A percentile compares a stretch with the other conserved stretches of the same genome.
Evolutionary conservation across 1,139 yeast genomes (phyloP).

Genomic region (Pneumocystis carinii): DNA sequence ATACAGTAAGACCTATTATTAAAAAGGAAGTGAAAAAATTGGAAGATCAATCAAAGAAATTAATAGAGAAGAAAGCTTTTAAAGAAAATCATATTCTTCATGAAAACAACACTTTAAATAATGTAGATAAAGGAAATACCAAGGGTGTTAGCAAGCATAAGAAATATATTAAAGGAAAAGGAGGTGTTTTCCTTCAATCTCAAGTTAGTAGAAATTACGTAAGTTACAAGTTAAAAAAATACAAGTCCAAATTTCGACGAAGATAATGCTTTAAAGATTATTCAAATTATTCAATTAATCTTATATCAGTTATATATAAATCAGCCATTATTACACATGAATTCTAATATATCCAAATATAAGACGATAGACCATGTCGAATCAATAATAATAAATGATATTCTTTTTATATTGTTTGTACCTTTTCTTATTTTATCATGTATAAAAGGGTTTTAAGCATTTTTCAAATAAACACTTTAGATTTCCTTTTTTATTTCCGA

Average conservation of each 20-base stretch:
- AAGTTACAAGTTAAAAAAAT: slow-evolving; percentile 2
- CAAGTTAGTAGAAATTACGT: slow-evolving; percentile 4
- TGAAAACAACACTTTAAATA: neutral
- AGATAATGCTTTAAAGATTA: neutral
- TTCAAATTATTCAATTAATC: too few species aligned
- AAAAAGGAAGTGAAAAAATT: neutral
- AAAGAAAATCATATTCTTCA: neutral
- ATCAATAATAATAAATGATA: neutral
- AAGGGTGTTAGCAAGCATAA: neutral
- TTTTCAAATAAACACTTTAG: too few species aligned
- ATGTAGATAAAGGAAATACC: neutral
- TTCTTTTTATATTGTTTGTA: too few species aligned
- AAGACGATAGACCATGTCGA: too few species aligned
- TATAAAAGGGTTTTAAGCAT: too few species aligned
- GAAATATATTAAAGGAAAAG: neutral
- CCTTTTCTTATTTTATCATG: neutral
- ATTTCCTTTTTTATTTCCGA: too few species aligned
- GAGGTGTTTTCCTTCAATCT: neutral
- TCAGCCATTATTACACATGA: too few species aligned
- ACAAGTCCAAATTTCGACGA: neutral
- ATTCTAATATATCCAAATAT: too few species aligned
- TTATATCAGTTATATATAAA: too few species aligned
- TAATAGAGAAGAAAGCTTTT: neutral
- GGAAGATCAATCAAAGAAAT: neutral
- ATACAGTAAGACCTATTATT: neutral